phyloP scores from a whole-genome alignment of 2,329 filamentous ascomycete species.

The Epichloe aotearoae region DNA sequence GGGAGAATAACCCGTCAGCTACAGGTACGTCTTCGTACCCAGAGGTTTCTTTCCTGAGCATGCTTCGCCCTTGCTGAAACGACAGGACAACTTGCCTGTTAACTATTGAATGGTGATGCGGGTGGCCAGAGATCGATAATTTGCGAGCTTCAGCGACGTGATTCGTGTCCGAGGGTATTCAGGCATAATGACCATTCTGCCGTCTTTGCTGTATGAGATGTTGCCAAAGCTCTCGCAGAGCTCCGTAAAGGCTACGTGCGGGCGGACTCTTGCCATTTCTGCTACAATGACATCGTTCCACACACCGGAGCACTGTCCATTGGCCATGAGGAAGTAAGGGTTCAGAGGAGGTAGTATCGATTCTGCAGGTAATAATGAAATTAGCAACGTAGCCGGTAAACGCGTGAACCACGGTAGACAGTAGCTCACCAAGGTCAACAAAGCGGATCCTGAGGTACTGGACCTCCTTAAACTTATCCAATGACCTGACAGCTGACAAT shows the following conservation, averaged over 20 bases:
- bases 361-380: constrained; percentile 28
- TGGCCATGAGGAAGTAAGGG: constrained; percentile 54
- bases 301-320: constrained; percentile 51
- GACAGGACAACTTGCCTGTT: neutral
- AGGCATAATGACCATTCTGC: constrained; percentile 41
- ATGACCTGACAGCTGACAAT: constrained; percentile 45
- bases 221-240: constrained; percentile 52
- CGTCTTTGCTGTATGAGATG: constrained; percentile 45
- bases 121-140: constrained; percentile 38
- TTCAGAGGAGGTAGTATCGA: constrained; percentile 58
- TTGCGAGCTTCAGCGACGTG: constrained; percentile 42
- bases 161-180: constrained; percentile 40
- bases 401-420: too few relatives aligned
- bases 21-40: neutral
- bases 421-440: constrained; percentile 50
- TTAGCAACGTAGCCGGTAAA: constrained; percentile 11
- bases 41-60: too few relatives aligned
- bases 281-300: constrained; percentile 58
- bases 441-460: constrained; percentile 58
- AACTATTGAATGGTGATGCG: constrained; percentile 23
- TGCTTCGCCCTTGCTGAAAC: neutral
- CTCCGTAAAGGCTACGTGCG: constrained; percentile 44
- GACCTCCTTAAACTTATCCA: constrained; percentile 45
- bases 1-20: neutral
- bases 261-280: constrained; percentile 45